Conservation (phyloP, 306 rosid genomes). For the Lathyrus oleraceus region DNA sequence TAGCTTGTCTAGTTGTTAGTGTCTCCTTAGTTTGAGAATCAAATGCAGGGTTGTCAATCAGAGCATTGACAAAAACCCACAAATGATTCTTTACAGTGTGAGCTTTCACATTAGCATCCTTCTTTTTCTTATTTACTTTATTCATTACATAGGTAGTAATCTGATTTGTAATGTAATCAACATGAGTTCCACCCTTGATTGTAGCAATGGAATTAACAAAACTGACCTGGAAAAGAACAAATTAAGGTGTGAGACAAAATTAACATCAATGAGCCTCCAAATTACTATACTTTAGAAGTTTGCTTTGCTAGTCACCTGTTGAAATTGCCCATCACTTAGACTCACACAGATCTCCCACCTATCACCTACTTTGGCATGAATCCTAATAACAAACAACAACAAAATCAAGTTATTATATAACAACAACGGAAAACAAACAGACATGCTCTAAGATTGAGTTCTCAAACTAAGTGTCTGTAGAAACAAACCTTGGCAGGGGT, state of each 20-base stretch:
- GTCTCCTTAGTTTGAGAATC: conserved; percentile 98
- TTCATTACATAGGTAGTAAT: conserved; percentile 74
- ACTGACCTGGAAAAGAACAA: conserved; percentile 69
- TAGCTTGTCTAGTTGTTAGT: conserved; percentile 71
- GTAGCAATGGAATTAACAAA: conserved; percentile 88
- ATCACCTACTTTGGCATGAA: conserved; percentile 67
- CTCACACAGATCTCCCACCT: conserved; percentile 96
- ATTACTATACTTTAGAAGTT: conserved; percentile 12
- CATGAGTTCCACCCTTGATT: conserved; percentile 96
- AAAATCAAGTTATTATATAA: conserved; percentile 25
- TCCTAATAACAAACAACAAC: conserved; percentile 40
- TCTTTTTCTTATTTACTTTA: conserved; percentile 84
- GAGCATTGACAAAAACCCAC: conserved; percentile 95
- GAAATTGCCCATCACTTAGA: conserved; percentile 92
- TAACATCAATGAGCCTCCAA: background rate
- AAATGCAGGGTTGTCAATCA: conserved; percentile 93
- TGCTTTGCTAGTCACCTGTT: conserved; percentile 59
- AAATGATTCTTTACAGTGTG: conserved; percentile 86
- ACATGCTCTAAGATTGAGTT: background rate
- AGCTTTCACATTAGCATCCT: conserved; percentile 87
- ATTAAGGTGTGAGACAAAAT: background rate
- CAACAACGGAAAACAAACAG: background rate
- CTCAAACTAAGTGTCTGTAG: background rate
- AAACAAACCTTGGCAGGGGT: conserved; percentile 64
- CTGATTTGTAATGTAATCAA: conserved; percentile 77